Conservation (phyloP, 495 filamentous ascomycete genomes). For the Tuber umbilicatum region DNA sequence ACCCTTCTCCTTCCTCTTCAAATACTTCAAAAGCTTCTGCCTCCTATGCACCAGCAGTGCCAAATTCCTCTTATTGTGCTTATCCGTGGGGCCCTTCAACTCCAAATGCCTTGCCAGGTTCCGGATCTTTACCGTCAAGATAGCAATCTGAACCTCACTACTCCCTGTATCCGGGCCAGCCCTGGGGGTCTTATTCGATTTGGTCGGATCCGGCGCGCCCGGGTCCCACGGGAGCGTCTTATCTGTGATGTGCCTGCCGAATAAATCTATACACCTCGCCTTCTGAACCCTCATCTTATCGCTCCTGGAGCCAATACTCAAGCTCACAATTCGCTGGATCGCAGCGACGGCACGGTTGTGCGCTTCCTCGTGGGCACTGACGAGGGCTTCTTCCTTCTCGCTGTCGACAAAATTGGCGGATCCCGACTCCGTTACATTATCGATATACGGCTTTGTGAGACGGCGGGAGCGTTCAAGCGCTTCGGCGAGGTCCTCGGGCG, state of each 20-base stretch:
- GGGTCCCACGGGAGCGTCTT: slow-evolving; percentile 49
- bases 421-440: slow-evolving; percentile 39
- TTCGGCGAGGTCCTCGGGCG: slow-evolving; percentile 54
- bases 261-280: slow-evolving; percentile 72
- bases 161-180: slow-evolving; percentile 86
- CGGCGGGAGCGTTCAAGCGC: slow-evolving; percentile 48
- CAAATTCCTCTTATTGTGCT: slow-evolving; percentile 88
- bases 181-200: slow-evolving; percentile 54
- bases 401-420: slow-evolving; percentile 45
- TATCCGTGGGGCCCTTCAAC: slow-evolving; percentile 55
- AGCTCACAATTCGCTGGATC: slow-evolving; percentile 64
- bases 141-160: slow-evolving; percentile 93
- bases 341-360: slow-evolving; percentile 58
- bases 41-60: slow-evolving; percentile 76
- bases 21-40: slow-evolving; percentile 77
- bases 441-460: slow-evolving; percentile 48
- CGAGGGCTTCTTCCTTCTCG: slow-evolving; percentile 42
- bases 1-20: slow-evolving; percentile 83
- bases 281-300: slow-evolving; percentile 73
- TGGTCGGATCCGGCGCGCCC: slow-evolving; percentile 8
- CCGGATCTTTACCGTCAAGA: slow-evolving; percentile 88
- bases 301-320: slow-evolving; percentile 67
- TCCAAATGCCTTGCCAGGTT: slow-evolving; percentile 53
- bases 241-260: slow-evolving; percentile 92
- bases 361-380: slow-evolving; percentile 42